Evolutionary conservation across 176 grass and related monocot genomes (phyloP), one percentile per base, ranked within the genome.

Genomic region (Ampelocalamus luodianensis): DNA sequence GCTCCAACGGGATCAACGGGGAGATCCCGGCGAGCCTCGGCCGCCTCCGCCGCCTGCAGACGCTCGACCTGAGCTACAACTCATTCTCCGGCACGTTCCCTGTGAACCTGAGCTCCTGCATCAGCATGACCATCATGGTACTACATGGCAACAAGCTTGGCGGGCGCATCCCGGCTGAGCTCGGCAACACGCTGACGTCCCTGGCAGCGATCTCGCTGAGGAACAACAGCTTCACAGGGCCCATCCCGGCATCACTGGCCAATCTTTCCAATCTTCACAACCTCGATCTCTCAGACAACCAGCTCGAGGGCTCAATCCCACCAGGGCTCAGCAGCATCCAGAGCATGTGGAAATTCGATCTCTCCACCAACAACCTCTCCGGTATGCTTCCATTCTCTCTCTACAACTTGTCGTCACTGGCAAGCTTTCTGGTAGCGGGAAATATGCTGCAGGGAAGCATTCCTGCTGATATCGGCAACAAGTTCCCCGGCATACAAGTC

Each of bases 1-100:
- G 16, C 38, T 32, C 0, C 0, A 79, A 86, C 14, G 4, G 44
- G 67, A 12, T 80, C 1, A 11, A 13, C 22, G 77, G 77, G 6
- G 55, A 18, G 13, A 85, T 85, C 12, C 83, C 83, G 0, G 74
- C 39, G 11, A 85, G 83, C 74, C 26, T 85, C 5, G 83, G 74
- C 1, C 74, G 8, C 0, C 38, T 85, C 2, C 65, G 0, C 0
- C 51, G 12, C 20, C 74, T 85, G 50, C 5, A 4, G 0, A 6
- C 0, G 10, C 74, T 85, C 11, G 39, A 62, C 8, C 18, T 85
- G 8, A 62, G 51, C 65, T 0, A 12, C 65, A 85, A 85, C 38
- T 0, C 26, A 8, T 77, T 78, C 65, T 85, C 51, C 5, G 83
- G 83, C n/a, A 13, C 34, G 51, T 2, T 78, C 26, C 74, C 74